These are phyloP conservation scores for Cyclanthera cordifolia DNA, from an alignment of 306 rosid species.

Conservation along the genomic window DNA sequence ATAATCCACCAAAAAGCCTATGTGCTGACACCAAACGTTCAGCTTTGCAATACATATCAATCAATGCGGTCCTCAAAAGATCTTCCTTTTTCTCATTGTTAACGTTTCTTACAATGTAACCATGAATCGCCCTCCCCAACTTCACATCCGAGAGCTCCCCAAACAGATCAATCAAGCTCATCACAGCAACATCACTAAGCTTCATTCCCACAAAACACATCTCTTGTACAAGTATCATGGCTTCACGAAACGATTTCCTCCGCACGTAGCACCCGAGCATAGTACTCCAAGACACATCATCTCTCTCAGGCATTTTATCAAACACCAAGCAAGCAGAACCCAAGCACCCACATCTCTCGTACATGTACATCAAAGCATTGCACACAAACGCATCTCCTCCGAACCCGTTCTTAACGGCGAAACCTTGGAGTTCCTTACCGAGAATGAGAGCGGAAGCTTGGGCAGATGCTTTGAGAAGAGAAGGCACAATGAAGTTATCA, in stretches of 20 bases:
- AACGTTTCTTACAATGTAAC: constrained; percentile 32
- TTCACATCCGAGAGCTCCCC: constrained; percentile 27
- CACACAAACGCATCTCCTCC: constrained; percentile 31
- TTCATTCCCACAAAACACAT: constrained; percentile 29
- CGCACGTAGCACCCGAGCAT: constrained; percentile 39
- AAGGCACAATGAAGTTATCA: constrained; percentile 49
- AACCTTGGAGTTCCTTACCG: constrained; percentile 51
- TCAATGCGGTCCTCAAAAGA: constrained; percentile 31
- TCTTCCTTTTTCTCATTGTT: constrained; percentile 19
- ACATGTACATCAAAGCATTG: constrained; percentile 56
- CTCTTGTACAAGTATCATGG: constrained; percentile 29
- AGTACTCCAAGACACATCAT: constrained; percentile 59
- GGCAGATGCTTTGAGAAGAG: constrained; percentile 57
- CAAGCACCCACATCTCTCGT: constrained; percentile 32
- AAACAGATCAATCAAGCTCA: constrained; percentile 30
- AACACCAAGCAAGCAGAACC: constrained; percentile 31
- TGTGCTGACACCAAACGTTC: constrained; percentile 26
- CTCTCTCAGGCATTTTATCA: constrained; percentile 37
- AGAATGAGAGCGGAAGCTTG: constrained; percentile 17
- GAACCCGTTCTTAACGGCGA: constrained; percentile 36
- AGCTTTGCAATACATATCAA: constrained; percentile 48
- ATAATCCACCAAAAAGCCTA: constrained; percentile 31
- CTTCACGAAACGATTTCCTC: constrained; percentile 32
- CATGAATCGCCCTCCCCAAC: constrained; percentile 47
- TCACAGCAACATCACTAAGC: constrained; percentile 42